Percentiles rank a stretch among this genome's conserved stretches.
These are phyloP conservation scores for Hypoxylon sp. DNA, from an alignment of 2,329 filamentous ascomycete species.

Conservation along the genomic window DNA sequence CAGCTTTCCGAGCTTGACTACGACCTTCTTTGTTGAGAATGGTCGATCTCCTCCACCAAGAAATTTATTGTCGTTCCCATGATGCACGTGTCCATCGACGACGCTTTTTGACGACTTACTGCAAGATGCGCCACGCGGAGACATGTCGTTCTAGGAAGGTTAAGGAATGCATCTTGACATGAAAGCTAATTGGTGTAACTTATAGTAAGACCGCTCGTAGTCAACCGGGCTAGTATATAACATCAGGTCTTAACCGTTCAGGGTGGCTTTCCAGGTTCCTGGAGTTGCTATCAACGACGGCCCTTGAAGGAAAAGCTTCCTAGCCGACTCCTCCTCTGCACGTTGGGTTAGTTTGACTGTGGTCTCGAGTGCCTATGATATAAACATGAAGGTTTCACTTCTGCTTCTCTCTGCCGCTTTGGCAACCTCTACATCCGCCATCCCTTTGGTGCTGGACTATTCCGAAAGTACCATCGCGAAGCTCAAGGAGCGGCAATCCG, in stretches of 20 bases:
- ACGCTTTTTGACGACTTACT: slow-evolving; percentile 1
- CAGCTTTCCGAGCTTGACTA: slow-evolving; percentile 9
- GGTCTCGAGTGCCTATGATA: neutral
- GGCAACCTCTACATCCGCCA: slow-evolving; percentile 21
- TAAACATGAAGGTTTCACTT: slow-evolving; percentile 32
- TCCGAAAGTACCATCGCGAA: slow-evolving; percentile 31
- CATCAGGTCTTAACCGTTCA: neutral
- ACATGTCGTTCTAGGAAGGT: slow-evolving; percentile 43
- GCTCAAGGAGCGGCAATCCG: slow-evolving; percentile 21
- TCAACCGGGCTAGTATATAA: slow-evolving; percentile 16
- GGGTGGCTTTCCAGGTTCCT: slow-evolving; percentile 2
- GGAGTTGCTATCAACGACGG: neutral
- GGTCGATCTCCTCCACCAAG: neutral
- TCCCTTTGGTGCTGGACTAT: slow-evolving; percentile 35
- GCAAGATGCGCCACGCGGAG: slow-evolving; percentile 21
- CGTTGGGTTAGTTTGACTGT: neutral
- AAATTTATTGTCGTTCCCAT: slow-evolving; percentile 17
- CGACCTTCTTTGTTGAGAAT: slow-evolving; percentile 38
- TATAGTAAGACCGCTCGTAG: neutral
- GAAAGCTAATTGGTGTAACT: slow-evolving; percentile 2
- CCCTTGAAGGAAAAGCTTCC: neutral
- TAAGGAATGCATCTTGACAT: slow-evolving; percentile 9
- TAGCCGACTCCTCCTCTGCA: neutral
- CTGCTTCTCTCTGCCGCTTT: slow-evolving; percentile 20
- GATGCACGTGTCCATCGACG: slow-evolving; percentile 31